Conservation (phyloP, 2,329 filamentous ascomycete species). For the Cercospora sp. region DNA sequence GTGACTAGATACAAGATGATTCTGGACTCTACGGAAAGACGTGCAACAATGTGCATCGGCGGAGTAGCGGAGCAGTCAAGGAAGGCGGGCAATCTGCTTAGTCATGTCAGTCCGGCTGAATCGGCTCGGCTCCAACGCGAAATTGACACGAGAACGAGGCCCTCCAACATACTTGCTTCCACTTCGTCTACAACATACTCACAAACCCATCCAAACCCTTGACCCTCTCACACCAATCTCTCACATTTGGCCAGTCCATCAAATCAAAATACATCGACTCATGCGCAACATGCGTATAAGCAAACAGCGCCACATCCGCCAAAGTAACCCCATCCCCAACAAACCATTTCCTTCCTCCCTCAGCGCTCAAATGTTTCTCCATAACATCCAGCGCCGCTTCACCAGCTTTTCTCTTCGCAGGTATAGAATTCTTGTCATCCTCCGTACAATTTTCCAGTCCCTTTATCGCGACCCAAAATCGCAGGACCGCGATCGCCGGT, state of each 20-base stretch:
- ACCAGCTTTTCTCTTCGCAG: neutral
- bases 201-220: neutral
- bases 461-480: conserved; percentile 5
- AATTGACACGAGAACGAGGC: neutral
- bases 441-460: neutral
- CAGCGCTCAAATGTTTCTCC: neutral
- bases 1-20: neutral
- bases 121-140: neutral
- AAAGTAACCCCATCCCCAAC: neutral
- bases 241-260: neutral
- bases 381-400: neutral
- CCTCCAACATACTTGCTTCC: neutral
- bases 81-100: neutral
- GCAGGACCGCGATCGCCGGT: conserved; percentile 12
- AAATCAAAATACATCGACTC: neutral
- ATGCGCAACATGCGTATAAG: neutral
- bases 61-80: too few species aligned
- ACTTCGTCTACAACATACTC: neutral
- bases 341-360: neutral
- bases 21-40: neutral
- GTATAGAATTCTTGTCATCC: neutral
- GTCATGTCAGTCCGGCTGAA: neutral
- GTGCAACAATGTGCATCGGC: neutral
- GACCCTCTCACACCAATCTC: neutral
- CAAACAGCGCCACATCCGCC: neutral